Evolutionary conservation across 73 alveolate genomes (phyloP), one percentile per base, ranked within the genome.

Genomic region (Stentor coeruleus): DNA sequence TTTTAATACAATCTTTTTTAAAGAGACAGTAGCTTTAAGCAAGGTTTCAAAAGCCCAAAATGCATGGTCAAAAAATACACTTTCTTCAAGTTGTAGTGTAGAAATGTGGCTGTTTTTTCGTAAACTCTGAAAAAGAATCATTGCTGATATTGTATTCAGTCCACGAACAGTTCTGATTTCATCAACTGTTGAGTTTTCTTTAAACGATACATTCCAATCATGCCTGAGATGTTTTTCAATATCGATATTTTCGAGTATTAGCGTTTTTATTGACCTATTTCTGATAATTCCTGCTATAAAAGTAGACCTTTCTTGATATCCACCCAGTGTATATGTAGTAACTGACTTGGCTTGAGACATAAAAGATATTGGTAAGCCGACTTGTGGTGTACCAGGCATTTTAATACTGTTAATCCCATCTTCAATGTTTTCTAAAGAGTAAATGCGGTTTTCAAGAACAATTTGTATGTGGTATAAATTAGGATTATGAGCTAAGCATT

Each of bases 41-140:
- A 49, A 20, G 20, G 66, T 49, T 49, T 49, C 66, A 49, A 49
- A 20, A 11, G 28, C 66, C 66, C 6, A 49, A 49, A 49, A 49
- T 49, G 28, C 66, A 49, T 49, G 66, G 20, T 6, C 20, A 49
- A 49, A 49, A 66, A 66, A 66, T 26, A 40, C 11, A 2, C 79
- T 28, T 31, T 66, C 79, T 0, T 66, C 49, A 20, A 66, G 39
- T 40, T 66, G n/a, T 26, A 66, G 37, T 11, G 33, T 15, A 11
- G n/a, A 28, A 66, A 2, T 31, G 49, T 31, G 26, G n/a, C 37
- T 20, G 2, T 66, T 66, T 20, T 40, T 20, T 33, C 39, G n/a
- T 33, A 66, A 66, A 66, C 40, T 66, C 33, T 20, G 42, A 31
- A 66, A 66, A 66, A 66, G n/a, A 20, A 33, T 66, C 79, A 66